Evolutionary conservation across 805 yeast species (phyloP), one percentile per base, ranked within the genome.

Genomic region (Saturnispora quitensis): DNA sequence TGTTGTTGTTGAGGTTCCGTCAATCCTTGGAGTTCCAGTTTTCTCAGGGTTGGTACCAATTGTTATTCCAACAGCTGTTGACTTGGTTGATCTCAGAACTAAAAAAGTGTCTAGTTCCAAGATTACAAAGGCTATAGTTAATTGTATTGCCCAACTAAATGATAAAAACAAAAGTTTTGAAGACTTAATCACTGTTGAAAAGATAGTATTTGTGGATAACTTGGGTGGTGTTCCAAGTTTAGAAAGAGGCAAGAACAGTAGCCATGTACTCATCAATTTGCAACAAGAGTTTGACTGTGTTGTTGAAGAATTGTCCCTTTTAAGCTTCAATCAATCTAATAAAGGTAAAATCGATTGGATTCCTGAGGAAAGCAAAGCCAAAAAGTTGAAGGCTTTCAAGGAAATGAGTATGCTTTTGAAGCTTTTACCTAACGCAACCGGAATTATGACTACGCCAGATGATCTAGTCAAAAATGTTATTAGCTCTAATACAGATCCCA

Each of bases 151-250:
- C 13, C 53, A 59, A 10, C 54, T 68, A 34, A 64, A 65, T 13
- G 48, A 55, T 33, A 42, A 59, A 46, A 47, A 54, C 48, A 47
- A 50, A 12, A 51, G 53, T 18, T 64, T 48, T 54, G 62, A 43
- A 3, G 68, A 69, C 47, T 56, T 73, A 27, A 63, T 73, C n/a
- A 72, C 82, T 0, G 76, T 93, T 43, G 99, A 93, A 56, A 93
- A 93, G 58, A 68, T 91, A 28, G 78, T 91, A 7, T 81, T 83
- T 55, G 71, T 93, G 31, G 97, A 89, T 60, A 78, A 82, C 1
- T 64, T 76, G 18, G 99, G 99, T 1, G 99, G 99, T 0, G 84
- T 89, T 6, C 98, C 98, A 0, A 85, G 95, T 0, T 71, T 81
- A 24, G 96, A 89, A 62, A 74, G 98, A 53, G 77, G 81, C 53